A percentile compares a stretch with the other conserved stretches of the same genome.
These are phyloP conservation scores for Leccinum boreale DNA, from an alignment of 768 basidiomycete genomes.

Conservation along the genomic window DNA sequence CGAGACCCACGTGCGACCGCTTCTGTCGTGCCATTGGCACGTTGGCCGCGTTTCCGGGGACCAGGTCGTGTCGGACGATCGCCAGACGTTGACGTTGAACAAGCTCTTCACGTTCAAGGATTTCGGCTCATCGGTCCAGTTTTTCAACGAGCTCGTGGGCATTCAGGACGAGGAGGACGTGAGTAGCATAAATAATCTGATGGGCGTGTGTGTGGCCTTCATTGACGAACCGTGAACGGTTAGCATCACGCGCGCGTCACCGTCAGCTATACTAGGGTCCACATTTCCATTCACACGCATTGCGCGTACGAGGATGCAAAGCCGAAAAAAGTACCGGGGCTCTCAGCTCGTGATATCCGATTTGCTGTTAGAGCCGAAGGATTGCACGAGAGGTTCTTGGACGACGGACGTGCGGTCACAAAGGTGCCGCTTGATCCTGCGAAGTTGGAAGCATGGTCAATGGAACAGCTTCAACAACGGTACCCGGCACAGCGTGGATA, in stretches of 20 bases:
- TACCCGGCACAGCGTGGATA: constrained; percentile 10
- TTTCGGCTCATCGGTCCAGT: constrained; percentile 24
- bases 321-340: constrained; percentile 33
- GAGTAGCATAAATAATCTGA: constrained; percentile 8
- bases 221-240: not conserved
- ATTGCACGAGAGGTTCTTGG: constrained; percentile 26
- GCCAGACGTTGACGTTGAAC: constrained; percentile 21
- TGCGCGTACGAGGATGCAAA: constrained; percentile 19
- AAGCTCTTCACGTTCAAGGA: constrained; percentile 28
- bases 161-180: constrained; percentile 33
- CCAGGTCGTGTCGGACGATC: constrained; percentile 1
- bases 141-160: constrained; percentile 26
- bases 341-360: constrained; percentile 51
- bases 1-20: constrained; percentile 33
- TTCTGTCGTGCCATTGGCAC: constrained; percentile 33
- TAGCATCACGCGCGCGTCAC: constrained; percentile 34
- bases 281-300: constrained; percentile 27
- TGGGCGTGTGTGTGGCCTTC: not conserved
- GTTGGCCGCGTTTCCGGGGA: constrained; percentile 13
- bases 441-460: constrained; percentile 20
- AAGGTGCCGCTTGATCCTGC: constrained; percentile 14
- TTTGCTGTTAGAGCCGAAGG: constrained; percentile 44
- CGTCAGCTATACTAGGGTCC: constrained; percentile 22
- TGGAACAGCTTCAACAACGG: constrained; percentile 22
- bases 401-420: constrained; percentile 20